phyloP scores from a whole-genome alignment of 2,329 filamentous ascomycete genomes.

The Fusarium continuum region DNA sequence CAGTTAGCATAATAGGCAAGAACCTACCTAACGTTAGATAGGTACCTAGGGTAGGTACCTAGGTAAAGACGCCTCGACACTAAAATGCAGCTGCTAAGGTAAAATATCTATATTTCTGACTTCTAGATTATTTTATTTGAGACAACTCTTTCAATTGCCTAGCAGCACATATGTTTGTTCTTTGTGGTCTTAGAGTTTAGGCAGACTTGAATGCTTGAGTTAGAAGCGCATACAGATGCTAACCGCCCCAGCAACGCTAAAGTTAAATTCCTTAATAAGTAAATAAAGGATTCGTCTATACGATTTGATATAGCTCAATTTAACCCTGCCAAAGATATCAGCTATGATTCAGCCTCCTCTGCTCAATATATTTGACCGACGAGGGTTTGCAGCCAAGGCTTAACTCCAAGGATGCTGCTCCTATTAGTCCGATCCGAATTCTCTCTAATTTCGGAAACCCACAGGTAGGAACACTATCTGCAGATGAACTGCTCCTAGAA shows the following conservation, averaged over 20 bases:
- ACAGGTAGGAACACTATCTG: neutral
- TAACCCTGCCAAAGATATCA: neutral
- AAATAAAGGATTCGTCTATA: neutral
- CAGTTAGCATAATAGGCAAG: too few relatives aligned
- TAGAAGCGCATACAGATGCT: neutral
- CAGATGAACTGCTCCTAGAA: neutral
- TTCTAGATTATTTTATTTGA: neutral
- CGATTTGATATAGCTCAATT: neutral
- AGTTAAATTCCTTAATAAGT: constrained; percentile 2
- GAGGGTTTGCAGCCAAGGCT: neutral
- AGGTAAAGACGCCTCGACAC: neutral
- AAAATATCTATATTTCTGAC: neutral
- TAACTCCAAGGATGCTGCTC: neutral
- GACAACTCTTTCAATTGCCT: too few relatives aligned
- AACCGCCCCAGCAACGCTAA: neutral
- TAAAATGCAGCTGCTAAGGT: neutral
- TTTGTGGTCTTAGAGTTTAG: too few relatives aligned
- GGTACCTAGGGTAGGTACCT: too few relatives aligned
- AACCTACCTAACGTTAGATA: too few relatives aligned
- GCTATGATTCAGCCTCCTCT: neutral
- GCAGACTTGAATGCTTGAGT: too few relatives aligned
- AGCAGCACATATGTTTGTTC: too few relatives aligned
- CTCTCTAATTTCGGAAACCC: neutral
- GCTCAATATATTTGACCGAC: neutral
- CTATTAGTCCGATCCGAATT: neutral